These are phyloP conservation scores for Gentiana dahurica DNA, from an alignment of 257 asterid species.

Conservation along the genomic window DNA sequence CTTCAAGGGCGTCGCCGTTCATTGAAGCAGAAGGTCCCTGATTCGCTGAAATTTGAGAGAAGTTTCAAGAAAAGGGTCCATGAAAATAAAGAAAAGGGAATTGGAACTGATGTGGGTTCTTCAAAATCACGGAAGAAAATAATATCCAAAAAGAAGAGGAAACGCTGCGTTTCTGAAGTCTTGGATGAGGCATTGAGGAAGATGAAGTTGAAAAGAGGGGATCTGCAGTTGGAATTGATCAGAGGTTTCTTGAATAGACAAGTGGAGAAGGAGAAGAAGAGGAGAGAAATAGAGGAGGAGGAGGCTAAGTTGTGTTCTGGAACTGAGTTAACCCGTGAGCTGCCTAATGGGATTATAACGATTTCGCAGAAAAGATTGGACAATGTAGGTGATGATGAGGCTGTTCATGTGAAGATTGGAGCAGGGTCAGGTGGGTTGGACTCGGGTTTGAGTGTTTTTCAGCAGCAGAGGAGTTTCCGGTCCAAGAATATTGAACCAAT, in stretches of 20 bases:
- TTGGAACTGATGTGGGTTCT: conserved; percentile 31
- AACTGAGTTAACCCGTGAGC: conserved; percentile 32
- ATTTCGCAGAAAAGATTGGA: conserved; percentile 35
- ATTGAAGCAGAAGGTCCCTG: conserved; percentile 80
- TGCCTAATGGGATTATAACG: conserved; percentile 85
- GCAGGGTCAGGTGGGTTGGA: conserved; percentile 15
- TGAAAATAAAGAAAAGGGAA: conserved; percentile 8
- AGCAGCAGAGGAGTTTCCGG: conserved; percentile 51
- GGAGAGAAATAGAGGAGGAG: conserved; percentile 21
- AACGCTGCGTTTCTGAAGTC: conserved; percentile 52
- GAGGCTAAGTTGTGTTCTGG: conserved; percentile 35
- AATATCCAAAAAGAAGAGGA: conserved; percentile 24
- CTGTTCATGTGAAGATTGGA: conserved; percentile 54
- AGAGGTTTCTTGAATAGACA: conserved; percentile 73
- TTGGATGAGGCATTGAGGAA: conserved; percentile 77
- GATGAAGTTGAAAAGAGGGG: conserved; percentile 79
- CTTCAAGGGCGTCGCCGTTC: conserved; percentile 80
- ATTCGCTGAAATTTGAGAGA: conserved; percentile 71
- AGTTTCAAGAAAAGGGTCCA: conserved; percentile 20
- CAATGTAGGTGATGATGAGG: conserved; percentile 20
- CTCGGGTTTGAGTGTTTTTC: conserved; percentile 15
- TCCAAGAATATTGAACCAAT: conserved; percentile 80
- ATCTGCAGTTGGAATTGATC: conserved; percentile 76
- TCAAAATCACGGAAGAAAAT: conserved; percentile 14
- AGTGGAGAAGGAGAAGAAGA: conserved; percentile 77